Conservation (phyloP, 2,329 filamentous ascomycete genomes). For the Trichoderma koningiopsis region DNA sequence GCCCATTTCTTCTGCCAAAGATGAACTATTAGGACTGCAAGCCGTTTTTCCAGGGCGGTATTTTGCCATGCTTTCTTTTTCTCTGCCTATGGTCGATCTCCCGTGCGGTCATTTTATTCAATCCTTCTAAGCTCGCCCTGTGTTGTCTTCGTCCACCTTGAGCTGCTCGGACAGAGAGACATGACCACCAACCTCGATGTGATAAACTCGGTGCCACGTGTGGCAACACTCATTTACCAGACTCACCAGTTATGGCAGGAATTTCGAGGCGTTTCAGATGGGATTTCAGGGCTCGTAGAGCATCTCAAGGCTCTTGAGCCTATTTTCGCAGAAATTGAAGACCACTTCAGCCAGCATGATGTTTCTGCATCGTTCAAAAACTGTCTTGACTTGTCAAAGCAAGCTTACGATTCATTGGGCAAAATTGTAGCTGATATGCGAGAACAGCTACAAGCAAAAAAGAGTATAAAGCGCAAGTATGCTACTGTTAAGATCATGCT, state of each 20-base stretch:
- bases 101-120: background rate
- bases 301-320: conserved; percentile 27
- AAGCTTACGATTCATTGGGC: conserved; percentile 28
- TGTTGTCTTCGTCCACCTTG: no score
- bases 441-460: conserved; percentile 26
- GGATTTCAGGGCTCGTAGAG: conserved; percentile 30
- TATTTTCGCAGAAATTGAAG: conserved; percentile 29
- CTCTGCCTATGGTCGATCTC: background rate
- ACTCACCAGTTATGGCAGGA: conserved; percentile 33
- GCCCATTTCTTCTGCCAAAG: background rate
- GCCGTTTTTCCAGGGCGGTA: background rate
- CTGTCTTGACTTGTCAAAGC: conserved; percentile 24
- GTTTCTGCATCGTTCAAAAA: conserved; percentile 12
- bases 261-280: conserved; percentile 31
- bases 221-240: conserved; percentile 31
- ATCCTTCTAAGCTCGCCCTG: no score
- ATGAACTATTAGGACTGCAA: background rate
- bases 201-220: conserved; percentile 30
- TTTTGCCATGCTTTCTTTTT: background rate
- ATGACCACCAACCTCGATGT: conserved; percentile 33
- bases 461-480: conserved; percentile 27
- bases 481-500: conserved; percentile 29
- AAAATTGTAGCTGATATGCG: conserved; percentile 28
- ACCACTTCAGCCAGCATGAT: conserved; percentile 26
- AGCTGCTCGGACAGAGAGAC: no score